Percentiles rank a stretch among this genome's conserved stretches.
Evolutionary conservation across 2,329 filamentous ascomycete genomes (phyloP).

Genomic region (Parasarocladium wereldwijsianum): DNA sequence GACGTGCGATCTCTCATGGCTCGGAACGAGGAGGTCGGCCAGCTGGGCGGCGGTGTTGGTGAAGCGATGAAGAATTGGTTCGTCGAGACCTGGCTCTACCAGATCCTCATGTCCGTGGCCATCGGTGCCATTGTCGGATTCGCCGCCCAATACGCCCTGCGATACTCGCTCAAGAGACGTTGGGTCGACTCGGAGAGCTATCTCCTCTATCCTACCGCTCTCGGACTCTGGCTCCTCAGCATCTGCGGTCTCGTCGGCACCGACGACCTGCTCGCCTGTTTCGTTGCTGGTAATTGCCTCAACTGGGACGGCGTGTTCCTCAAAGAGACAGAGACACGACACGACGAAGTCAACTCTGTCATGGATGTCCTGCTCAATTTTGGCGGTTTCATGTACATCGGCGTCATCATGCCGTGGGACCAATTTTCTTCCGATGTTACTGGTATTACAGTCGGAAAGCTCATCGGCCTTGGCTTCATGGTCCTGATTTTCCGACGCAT

Average conservation of each 20-base stretch:
- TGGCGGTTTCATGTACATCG: slow-evolving; percentile 45
- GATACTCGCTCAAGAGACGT: slow-evolving; percentile 20
- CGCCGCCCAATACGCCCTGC: slow-evolving; percentile 30
- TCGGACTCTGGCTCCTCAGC: slow-evolving; percentile 42
- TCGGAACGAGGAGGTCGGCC: slow-evolving; percentile 25
- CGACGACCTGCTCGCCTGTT: slow-evolving; percentile 46
- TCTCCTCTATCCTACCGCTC: slow-evolving; percentile 32
- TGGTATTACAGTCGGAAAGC: slow-evolving; percentile 33
- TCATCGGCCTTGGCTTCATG: slow-evolving; percentile 35
- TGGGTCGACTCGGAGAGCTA: slow-evolving; percentile 43
- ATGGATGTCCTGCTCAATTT: slow-evolving; percentile 46
- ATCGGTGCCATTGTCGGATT: slow-evolving; percentile 39
- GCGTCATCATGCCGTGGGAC: slow-evolving; percentile 38
- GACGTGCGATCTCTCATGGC: slow-evolving; percentile 8
- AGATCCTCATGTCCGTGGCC: slow-evolving; percentile 34
- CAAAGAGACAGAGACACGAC: slow-evolving; percentile 35
- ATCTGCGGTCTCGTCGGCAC: slow-evolving; percentile 42
- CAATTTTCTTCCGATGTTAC: slow-evolving; percentile 37
- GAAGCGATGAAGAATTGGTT: slow-evolving; percentile 41
- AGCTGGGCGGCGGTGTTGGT: slow-evolving; percentile 34
- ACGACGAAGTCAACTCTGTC: slow-evolving; percentile 45
- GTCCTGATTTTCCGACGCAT: slow-evolving; percentile 41
- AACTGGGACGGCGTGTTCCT: slow-evolving; percentile 51
- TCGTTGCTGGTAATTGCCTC: slow-evolving; percentile 40
- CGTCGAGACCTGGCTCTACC: slow-evolving; percentile 45